Evolutionary conservation across 257 asterid genomes (phyloP).

Genomic region (Capsicum baccatum): DNA sequence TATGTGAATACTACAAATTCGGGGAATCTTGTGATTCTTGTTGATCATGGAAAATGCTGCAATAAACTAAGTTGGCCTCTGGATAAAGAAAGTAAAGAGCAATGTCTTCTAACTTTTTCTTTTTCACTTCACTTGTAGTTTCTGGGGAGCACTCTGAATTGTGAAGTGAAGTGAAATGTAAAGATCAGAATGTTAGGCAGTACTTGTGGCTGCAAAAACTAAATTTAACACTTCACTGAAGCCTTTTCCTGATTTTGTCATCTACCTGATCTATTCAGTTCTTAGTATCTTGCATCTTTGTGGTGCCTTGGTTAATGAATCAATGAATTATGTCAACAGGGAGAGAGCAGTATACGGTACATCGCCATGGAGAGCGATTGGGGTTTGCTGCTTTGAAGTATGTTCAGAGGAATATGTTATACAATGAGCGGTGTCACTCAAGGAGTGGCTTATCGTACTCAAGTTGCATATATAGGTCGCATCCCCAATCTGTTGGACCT

Average conservation of each 20-base stretch:
- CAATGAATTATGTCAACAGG: slow-evolving; percentile 30
- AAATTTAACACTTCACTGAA: not conserved
- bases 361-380: slow-evolving; percentile 45
- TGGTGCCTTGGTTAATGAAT: not conserved
- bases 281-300: slow-evolving; percentile 4
- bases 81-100: not conserved
- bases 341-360: slow-evolving; percentile 48
- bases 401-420: slow-evolving; percentile 40
- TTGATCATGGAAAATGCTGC: slow-evolving; percentile 20
- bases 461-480: slow-evolving; percentile 36
- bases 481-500: slow-evolving; percentile 42
- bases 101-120: not conserved
- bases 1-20: not conserved
- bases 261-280: slow-evolving; percentile 1
- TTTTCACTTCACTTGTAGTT: slow-evolving; percentile 7
- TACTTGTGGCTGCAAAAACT: slow-evolving; percentile 1
- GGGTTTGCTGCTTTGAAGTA: slow-evolving; percentile 39
- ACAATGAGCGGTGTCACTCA: slow-evolving; percentile 43
- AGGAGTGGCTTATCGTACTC: slow-evolving; percentile 41
- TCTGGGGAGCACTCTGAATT: not conserved
- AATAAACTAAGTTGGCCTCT: not conserved
- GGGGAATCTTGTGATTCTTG: slow-evolving; percentile 5
- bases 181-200: not conserved
- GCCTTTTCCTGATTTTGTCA: slow-evolving; percentile 13
- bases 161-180: not conserved